These are phyloP conservation scores for Brassica nigra DNA, from an alignment of 345 rosid species.

Conservation along the genomic window DNA sequence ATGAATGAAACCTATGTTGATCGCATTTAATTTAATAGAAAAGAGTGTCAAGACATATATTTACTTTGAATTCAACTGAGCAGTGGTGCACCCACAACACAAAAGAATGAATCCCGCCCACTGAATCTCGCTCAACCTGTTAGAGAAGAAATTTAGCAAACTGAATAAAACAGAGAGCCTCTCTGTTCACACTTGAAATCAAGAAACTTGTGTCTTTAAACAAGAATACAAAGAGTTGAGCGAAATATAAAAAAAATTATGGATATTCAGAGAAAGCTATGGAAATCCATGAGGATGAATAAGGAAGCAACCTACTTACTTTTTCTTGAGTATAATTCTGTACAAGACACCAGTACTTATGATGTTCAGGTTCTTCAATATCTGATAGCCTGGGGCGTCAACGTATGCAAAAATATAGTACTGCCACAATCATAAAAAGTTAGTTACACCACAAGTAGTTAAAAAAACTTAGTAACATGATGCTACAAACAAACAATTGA, in stretches of 20 bases:
- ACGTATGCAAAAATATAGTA: slow-evolving; percentile 98
- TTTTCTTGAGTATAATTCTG: slow-evolving; percentile 85
- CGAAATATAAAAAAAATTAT: not conserved
- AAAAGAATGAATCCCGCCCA: slow-evolving; percentile 94
- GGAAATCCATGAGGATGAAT: not conserved
- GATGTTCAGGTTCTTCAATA: slow-evolving; percentile 92
- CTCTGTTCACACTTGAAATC: not conserved
- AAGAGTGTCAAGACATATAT: too few relatives aligned
- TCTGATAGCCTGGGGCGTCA: slow-evolving; percentile 97
- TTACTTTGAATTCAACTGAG: slow-evolving; percentile 90
- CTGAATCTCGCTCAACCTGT: slow-evolving; percentile 91
- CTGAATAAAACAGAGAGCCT: not conserved
- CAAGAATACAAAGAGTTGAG: not conserved
- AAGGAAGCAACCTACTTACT: slow-evolving; percentile 48
- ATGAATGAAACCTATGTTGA: not conserved
- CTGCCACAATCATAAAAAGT: slow-evolving; percentile 47
- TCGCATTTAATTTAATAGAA: not conserved
- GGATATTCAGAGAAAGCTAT: slow-evolving; percentile 1
- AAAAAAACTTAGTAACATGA: slow-evolving; percentile 24
- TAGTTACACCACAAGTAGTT: slow-evolving; percentile 12
- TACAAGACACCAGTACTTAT: slow-evolving; percentile 94
- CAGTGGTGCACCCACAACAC: slow-evolving; percentile 97
- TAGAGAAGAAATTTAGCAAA: slow-evolving; percentile 13
- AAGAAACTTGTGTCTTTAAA: slow-evolving; percentile 11
- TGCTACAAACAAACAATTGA: not conserved